A percentile compares a stretch with the other conserved stretches of the same genome.
Evolutionary conservation across 495 filamentous ascomycete species (phyloP).

Genomic region (Aspergillus cavernicola): DNA sequence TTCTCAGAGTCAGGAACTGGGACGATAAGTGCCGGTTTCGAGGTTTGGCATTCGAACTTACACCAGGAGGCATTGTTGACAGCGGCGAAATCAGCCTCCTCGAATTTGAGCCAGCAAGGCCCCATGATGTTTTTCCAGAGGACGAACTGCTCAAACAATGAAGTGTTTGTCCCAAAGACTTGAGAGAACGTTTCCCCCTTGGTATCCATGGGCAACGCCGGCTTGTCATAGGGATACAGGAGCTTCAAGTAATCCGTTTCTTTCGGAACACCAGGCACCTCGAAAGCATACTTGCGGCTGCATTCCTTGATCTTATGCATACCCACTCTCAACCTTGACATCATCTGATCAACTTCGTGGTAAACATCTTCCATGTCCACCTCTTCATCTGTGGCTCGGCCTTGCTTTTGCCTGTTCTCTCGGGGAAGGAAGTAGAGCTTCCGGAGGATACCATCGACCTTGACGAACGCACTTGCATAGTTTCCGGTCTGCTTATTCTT

Average conservation of each 20-base stretch:
- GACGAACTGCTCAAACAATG: slow-evolving; percentile 95
- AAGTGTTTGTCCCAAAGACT: slow-evolving; percentile 91
- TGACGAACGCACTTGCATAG: slow-evolving; percentile 90
- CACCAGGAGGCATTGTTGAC: slow-evolving; percentile 95
- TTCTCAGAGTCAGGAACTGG: slow-evolving; percentile 70
- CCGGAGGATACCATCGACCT: slow-evolving; percentile 89
- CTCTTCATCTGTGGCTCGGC: slow-evolving; percentile 70
- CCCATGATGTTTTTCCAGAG: slow-evolving; percentile 98
- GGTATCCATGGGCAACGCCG: slow-evolving; percentile 62
- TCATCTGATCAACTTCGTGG: slow-evolving; percentile 76
- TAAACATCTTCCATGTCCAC: slow-evolving; percentile 89
- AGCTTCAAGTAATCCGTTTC: slow-evolving; percentile 91
- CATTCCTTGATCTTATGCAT: slow-evolving; percentile 92
- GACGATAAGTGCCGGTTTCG: slow-evolving; percentile 68
- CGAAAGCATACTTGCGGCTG: slow-evolving; percentile 92
- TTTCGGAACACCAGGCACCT: slow-evolving; percentile 79
- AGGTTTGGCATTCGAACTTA: slow-evolving; percentile 84
- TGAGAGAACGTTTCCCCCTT: slow-evolving; percentile 89
- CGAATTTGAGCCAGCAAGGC: slow-evolving; percentile 91
- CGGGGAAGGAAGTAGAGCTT: slow-evolving; percentile 93
- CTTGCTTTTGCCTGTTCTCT: slow-evolving; percentile 59
- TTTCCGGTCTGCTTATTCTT: slow-evolving; percentile 76
- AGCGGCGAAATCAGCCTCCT: slow-evolving; percentile 73
- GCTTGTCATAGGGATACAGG: slow-evolving; percentile 84
- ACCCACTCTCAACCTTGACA: slow-evolving; percentile 75